A percentile compares a stretch with the other conserved stretches of the same genome.
Evolutionary conservation across 2,329 filamentous ascomycete genomes (phyloP).

Genomic region (Niveomyces coronatus): DNA sequence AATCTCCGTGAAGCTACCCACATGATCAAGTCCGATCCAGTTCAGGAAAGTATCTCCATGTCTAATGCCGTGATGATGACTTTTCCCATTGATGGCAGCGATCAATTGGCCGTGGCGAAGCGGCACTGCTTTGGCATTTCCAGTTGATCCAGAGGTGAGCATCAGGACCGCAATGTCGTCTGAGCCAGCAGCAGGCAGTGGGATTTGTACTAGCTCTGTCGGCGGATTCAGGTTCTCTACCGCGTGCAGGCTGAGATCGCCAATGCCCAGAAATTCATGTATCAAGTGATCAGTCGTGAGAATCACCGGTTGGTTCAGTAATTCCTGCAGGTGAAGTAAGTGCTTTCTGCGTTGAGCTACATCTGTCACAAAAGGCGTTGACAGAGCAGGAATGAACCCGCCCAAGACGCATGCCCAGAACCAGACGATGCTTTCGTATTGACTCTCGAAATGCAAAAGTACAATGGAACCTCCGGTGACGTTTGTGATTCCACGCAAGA

Average conservation of each 20-base stretch:
- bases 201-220: no score
- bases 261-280: not conserved
- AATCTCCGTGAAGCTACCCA: no score
- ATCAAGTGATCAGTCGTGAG: not conserved
- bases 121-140: slow-evolving; percentile 38
- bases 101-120: slow-evolving; percentile 34
- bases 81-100: slow-evolving; percentile 31
- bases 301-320: not conserved
- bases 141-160: slow-evolving; percentile 43
- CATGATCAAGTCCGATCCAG: no score
- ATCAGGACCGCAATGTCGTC: slow-evolving; percentile 23
- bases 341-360: not conserved
- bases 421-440: not conserved
- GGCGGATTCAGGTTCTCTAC: not conserved
- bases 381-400: not conserved
- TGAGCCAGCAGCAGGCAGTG: not conserved
- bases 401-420: not conserved
- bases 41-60: no score
- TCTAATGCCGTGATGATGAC: no score
- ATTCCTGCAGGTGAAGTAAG: not conserved
- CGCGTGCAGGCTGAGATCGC: not conserved
- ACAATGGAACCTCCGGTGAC: no score
- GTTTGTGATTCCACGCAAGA: no score
- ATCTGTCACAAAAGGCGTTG: not conserved
- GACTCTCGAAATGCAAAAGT: not conserved